Evolutionary conservation across 441 rosid genomes (phyloP).

Genomic region (Populus hybrid): DNA sequence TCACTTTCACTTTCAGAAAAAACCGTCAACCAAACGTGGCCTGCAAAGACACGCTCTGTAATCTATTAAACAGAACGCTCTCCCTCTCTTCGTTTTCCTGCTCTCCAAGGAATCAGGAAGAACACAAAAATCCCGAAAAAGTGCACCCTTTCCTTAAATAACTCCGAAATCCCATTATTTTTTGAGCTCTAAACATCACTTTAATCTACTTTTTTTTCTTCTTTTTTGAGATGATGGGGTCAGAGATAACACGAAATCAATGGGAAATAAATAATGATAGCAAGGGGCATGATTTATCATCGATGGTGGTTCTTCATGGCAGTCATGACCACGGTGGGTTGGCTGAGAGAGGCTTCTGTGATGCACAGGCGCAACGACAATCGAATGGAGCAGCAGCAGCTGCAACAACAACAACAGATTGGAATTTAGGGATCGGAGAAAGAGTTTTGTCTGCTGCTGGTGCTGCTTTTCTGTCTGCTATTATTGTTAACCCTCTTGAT

Average conservation of each 20-base stretch:
- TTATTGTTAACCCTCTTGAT: conserved; percentile 27
- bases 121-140: neutral
- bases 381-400: conserved; percentile 3
- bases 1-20: neutral
- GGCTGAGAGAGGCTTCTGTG: conserved; percentile 24
- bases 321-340: conserved; percentile 10
- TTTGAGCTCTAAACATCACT: neutral
- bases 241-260: conserved; percentile 20
- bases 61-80: neutral
- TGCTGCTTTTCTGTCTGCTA: conserved; percentile 77
- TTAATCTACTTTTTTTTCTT: neutral
- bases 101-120: conserved; percentile 33
- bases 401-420: conserved; percentile 14
- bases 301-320: conserved; percentile 6
- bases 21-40: neutral
- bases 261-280: conserved; percentile 33
- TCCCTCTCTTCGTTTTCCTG: conserved; percentile 5
- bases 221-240: conserved; percentile 24
- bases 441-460: conserved; percentile 88
- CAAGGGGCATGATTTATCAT: conserved; percentile 22
- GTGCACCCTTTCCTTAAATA: neutral
- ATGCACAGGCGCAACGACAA: conserved; percentile 18
- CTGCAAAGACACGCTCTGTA: neutral
- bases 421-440: conserved; percentile 54
- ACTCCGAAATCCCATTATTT: neutral